phyloP scores from a whole-genome alignment of 148 eudicot genomes.

The Cornus suecica region DNA sequence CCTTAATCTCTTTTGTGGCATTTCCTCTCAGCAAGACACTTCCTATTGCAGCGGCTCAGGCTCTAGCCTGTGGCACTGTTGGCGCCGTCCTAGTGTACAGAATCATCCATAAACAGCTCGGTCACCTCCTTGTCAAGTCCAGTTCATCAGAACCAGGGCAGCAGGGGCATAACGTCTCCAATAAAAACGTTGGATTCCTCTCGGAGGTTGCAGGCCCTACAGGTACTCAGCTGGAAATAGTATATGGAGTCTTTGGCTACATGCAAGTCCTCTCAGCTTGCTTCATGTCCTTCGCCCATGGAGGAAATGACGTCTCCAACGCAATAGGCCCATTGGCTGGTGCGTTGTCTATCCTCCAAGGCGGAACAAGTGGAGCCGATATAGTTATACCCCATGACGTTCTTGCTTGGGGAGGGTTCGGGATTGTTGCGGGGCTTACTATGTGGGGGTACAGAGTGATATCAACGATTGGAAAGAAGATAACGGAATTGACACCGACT shows the following conservation, averaged over 20 bases:
- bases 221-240: slow-evolving; percentile 83
- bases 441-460: slow-evolving; percentile 99
- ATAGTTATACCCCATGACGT: slow-evolving; percentile 74
- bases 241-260: slow-evolving; percentile 90
- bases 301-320: slow-evolving; percentile 96
- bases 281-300: slow-evolving; percentile 83
- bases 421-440: slow-evolving; percentile 88
- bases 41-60: slow-evolving; percentile 61
- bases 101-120: slow-evolving; percentile 68
- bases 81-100: slow-evolving; percentile 68
- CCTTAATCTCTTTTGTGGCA: slow-evolving; percentile 68
- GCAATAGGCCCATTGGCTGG: slow-evolving; percentile 94
- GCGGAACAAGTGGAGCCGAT: slow-evolving; percentile 51
- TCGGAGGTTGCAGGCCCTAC: slow-evolving; percentile 83
- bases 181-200: slow-evolving; percentile 61
- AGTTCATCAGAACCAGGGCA: slow-evolving; percentile 29
- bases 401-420: slow-evolving; percentile 96
- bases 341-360: slow-evolving; percentile 77
- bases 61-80: slow-evolving; percentile 59
- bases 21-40: slow-evolving; percentile 76
- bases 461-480: slow-evolving; percentile 89
- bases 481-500: slow-evolving; percentile 87
- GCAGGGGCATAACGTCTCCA: slow-evolving; percentile 16
- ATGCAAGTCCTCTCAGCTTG: slow-evolving; percentile 94
- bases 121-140: slow-evolving; percentile 66